Base-by-base conservation (phyloP, 2,329 filamentous ascomycete species). In the Coniochaeta hoffmannii region DNA sequence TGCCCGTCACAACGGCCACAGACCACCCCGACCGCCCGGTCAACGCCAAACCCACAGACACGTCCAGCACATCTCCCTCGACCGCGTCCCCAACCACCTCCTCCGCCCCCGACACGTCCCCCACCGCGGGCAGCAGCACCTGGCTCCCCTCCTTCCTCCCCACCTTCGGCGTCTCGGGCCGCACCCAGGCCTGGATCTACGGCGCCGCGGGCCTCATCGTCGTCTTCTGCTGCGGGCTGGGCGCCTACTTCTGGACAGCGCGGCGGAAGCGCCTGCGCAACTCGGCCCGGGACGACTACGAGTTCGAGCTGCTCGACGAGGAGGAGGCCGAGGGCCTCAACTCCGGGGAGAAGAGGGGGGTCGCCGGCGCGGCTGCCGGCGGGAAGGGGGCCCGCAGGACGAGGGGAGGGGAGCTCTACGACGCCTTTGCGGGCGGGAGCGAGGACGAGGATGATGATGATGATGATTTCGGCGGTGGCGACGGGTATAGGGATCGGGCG, bases 111-210 rank as follows among this genome's bases (percentile, higher is more conserved):
- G 71, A 64, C 70, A 76, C 65, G 69, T 61, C 68, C 3, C n/a
- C n/a, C n/a, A 65, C 68, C 9, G 67, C 70, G 19, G 75, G 69
- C 60, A 74, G 73, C 36, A 78, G 78, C 61, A 86, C 89, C 58
- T 86, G 83, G 83, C 78, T 97, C 17, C 91, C 92, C 1, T 92
- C 88, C 8, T 89, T 88, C 76, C 87, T 97, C 67, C 92, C 93
- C 0, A 93, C 89, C 1, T 96, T 97, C 64, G 90, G 91, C 54
- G 87, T 92, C 35, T 92, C 88, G 9, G 90, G 90, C 62, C 84
- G 83, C 65, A 96, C 91, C 0, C 90, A 95, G 68, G 81, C 89
- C 58, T 99, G 94, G 94, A 96, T 99, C 62, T 97, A 85, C 68
- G 92, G 90, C 56, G 85, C 92, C 3, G 73, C 94, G 22, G 84